Base-by-base conservation (phyloP, 176 grass and related monocot species). In the Hyparrhenia diplandra region DNA sequence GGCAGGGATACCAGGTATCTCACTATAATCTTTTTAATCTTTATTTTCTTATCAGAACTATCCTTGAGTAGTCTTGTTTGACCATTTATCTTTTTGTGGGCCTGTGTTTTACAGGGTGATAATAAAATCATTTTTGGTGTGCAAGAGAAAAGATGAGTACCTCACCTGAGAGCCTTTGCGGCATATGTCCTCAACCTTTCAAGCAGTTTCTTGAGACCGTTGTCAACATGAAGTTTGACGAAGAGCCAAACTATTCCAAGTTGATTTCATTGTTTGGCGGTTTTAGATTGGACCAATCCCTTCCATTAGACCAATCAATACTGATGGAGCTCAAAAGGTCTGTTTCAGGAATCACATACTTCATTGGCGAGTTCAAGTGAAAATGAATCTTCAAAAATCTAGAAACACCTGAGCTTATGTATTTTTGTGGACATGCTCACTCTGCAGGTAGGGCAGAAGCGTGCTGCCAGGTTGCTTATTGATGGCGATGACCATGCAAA, bases 71-170 rank as follows among this genome's bases (percentile, higher is more conserved):
- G 65, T 6, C n/a, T 14, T 71, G 20, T 78, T 84, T 63, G 20
- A 69, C 23, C 35, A 64, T 47, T 52, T 27, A 25, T 58, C 11
- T 64, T 30, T 36, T 73, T 45, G n/a, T 30, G 67, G 23, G 6
- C 39, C 39, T 51, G 41, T 45, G 42, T 58, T 82, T 82, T 41
- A 30, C 66, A 97, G 93, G 93, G 93, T 40, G 93, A 97, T 73
- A 97, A 97, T 30, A 97, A 97, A 97, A 79, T 97, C 93, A 34
- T 96, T 97, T 85, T 84, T 97, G 54, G 93, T 97, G 73, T 97
- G 93, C 88, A 97, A 97, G 90, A 97, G 89, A 85, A 97, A 97
- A 97, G 78, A 97, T 97, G 93, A 80, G 85, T 51, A 97, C 76
- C 5, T 97, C 93, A 20, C 83, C 90, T 21, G 93, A 97, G 67